These are phyloP conservation scores for Trichoderma koningii DNA, from an alignment of 2,329 filamentous ascomycete genomes.

Conservation along the genomic window DNA sequence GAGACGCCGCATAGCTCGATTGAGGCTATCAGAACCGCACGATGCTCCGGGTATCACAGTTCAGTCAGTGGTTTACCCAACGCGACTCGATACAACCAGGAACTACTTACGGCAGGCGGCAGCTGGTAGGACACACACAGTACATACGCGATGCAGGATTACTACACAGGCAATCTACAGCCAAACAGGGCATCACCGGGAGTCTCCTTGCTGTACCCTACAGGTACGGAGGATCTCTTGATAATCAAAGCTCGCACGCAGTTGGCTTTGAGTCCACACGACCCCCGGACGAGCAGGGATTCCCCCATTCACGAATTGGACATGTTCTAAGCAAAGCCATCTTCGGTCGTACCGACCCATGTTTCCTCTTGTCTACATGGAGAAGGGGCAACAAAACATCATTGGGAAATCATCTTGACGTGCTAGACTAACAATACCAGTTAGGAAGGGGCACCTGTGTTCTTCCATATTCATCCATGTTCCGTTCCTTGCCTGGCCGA, in stretches of 20 bases:
- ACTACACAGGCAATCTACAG: background rate
- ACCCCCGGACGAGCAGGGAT: background rate
- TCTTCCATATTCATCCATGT: background rate
- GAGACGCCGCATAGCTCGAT: background rate
- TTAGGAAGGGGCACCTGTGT: background rate
- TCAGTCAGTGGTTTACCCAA: too few species aligned
- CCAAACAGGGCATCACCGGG: constrained; percentile 2
- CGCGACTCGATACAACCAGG: background rate
- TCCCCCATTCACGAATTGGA: background rate
- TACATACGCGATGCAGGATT: background rate
- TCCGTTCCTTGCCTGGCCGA: constrained; percentile 6
- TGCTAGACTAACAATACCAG: background rate
- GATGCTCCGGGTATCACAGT: too few species aligned
- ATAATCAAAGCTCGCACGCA: background rate
- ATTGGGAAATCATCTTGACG: background rate
- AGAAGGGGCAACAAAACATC: background rate
- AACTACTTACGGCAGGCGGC: background rate
- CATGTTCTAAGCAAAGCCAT: background rate
- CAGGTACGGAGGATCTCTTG: too few species aligned
- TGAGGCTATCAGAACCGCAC: background rate
- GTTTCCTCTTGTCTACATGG: background rate
- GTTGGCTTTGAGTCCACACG: background rate
- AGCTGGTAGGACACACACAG: background rate
- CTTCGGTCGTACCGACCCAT: constrained; percentile 1
- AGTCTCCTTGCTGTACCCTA: background rate